Evolutionary conservation across 1,284 basidiomycete genomes (phyloP).

Genomic region (Ganoderma sinense): DNA sequence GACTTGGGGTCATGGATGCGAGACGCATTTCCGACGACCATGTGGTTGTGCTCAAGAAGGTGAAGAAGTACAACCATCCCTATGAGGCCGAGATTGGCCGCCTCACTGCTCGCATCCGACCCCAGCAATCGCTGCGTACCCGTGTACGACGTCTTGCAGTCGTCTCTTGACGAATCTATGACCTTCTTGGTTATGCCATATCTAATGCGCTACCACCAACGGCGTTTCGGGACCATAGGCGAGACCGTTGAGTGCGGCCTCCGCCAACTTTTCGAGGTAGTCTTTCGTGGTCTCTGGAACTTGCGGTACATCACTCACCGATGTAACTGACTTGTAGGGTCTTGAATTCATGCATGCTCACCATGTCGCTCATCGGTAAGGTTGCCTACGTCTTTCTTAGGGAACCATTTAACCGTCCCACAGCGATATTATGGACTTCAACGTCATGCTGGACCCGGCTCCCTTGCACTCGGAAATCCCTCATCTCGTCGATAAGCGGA

Average conservation of each 20-base stretch:
- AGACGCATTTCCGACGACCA: constrained; percentile 15
- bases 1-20: constrained; percentile 22
- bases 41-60: constrained; percentile 20
- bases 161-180: constrained; percentile 23
- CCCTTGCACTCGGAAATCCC: constrained; percentile 35
- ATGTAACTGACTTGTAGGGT: constrained; percentile 21
- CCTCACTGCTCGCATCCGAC: constrained; percentile 21
- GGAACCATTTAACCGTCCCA: not conserved
- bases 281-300: not conserved
- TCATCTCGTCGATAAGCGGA: constrained; percentile 31
- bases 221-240: constrained; percentile 34
- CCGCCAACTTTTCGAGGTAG: constrained; percentile 40
- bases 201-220: constrained; percentile 31
- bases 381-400: not conserved
- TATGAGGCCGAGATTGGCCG: constrained; percentile 28
- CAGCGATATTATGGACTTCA: constrained; percentile 46
- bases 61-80: not conserved
- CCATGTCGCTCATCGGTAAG: constrained; percentile 36
- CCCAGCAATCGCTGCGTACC: constrained; percentile 39
- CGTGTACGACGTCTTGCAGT: constrained; percentile 34
- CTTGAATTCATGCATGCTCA: constrained; percentile 34
- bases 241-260: constrained; percentile 41
- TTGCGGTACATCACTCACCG: not conserved
- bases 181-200: constrained; percentile 38
- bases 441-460: constrained; percentile 46